Percentiles rank a stretch among this genome's conserved stretches.
Evolutionary conservation across 352 stramenopile genomes (phyloP).

Genomic region (Phytophthora citrophthora): DNA sequence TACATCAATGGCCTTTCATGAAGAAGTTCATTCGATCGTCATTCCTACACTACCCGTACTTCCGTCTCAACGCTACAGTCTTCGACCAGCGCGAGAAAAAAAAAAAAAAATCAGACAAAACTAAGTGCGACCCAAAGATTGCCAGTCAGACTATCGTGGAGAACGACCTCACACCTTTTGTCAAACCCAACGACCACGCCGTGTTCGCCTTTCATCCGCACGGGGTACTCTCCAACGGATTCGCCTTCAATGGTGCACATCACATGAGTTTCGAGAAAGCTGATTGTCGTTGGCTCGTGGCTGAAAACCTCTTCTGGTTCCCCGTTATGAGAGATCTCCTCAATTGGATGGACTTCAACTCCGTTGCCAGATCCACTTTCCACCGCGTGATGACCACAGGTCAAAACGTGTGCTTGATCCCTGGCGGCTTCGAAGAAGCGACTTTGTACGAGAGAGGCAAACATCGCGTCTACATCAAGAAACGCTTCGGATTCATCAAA

Average conservation of each 20-base stretch:
- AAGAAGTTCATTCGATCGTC: constrained; percentile 42
- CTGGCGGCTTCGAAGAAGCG: constrained; percentile 94
- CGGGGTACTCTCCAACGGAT: constrained; percentile 60
- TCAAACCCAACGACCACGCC: constrained; percentile 22
- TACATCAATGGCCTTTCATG: constrained; percentile 51
- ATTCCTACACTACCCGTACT: constrained; percentile 59
- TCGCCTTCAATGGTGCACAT: constrained; percentile 56
- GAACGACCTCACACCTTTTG: constrained; percentile 11
- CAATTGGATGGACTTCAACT: constrained; percentile 60
- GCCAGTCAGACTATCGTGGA: constrained; percentile 13
- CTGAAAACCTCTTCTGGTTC: constrained; percentile 73
- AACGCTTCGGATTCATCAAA: constrained; percentile 93
- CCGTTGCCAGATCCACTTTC: constrained; percentile 55
- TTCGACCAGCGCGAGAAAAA: constrained; percentile 39
- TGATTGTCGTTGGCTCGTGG: constrained; percentile 64
- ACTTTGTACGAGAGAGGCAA: constrained; percentile 78
- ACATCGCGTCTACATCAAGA: constrained; percentile 92
- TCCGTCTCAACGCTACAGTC: constrained; percentile 46
- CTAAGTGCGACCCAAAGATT: not conserved
- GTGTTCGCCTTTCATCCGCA: constrained; percentile 68
- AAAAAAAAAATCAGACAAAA: constrained; percentile 5
- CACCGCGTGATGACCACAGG: constrained; percentile 45
- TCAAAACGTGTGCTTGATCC: constrained; percentile 79
- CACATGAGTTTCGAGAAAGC: constrained; percentile 52
- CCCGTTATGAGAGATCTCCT: constrained; percentile 62